A percentile compares a stretch with the other conserved stretches of the same genome.
Conservation (phyloP, 345 rosid species). For the Erodium maritimum region DNA sequence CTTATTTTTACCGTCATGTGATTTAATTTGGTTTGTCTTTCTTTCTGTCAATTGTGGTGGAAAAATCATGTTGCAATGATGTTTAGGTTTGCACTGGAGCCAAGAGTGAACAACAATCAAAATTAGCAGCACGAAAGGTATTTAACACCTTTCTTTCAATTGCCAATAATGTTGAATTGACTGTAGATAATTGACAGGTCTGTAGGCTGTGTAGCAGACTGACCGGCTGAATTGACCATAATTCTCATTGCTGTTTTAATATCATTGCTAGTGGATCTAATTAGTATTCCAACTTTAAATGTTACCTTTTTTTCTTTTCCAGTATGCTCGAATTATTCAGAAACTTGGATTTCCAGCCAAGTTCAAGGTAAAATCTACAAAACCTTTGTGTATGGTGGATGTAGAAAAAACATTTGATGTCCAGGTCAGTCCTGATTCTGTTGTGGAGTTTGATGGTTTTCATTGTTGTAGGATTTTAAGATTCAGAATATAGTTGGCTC, state of each 20-base stretch:
- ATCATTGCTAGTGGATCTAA: too few relatives aligned
- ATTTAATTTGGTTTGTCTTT: neutral
- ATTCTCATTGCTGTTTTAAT: too few relatives aligned
- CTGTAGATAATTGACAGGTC: too few relatives aligned
- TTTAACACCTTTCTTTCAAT: too few relatives aligned
- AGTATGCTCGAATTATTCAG: constrained; percentile 79
- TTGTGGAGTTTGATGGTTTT: neutral
- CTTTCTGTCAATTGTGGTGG: neutral
- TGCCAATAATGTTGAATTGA: too few relatives aligned
- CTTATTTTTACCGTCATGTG: neutral
- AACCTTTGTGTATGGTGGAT: neutral
- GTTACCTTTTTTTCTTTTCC: constrained; percentile 4
- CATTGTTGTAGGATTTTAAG: constrained; percentile 58
- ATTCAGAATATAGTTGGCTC: constrained; percentile 85
- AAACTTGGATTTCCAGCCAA: constrained; percentile 83
- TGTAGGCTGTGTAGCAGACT: too few relatives aligned
- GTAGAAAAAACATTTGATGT: neutral
- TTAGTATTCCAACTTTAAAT: too few relatives aligned
- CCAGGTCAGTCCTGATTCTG: too few relatives aligned
- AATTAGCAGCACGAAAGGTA: constrained; percentile 82
- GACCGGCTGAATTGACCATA: too few relatives aligned
- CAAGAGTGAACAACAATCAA: constrained; percentile 66
- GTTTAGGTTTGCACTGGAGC: constrained; percentile 82
- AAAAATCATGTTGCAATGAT: neutral
- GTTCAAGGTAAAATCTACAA: constrained; percentile 47